phyloP scores from a whole-genome alignment of 306 rosid genomes.

The Dryas drummondii region DNA sequence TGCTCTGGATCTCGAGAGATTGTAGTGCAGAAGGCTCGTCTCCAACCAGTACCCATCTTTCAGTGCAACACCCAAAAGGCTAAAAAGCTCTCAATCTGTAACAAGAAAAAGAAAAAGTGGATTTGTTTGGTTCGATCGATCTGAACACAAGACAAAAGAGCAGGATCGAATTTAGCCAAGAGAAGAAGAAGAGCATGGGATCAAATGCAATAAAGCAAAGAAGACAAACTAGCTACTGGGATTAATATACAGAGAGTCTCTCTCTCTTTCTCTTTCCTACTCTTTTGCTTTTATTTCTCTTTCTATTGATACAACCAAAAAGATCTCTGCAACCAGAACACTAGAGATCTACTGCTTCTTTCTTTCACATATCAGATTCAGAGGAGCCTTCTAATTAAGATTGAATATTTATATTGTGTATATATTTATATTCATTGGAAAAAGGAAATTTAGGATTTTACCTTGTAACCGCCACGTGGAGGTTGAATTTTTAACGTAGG shows the following conservation, averaged over 20 bases:
- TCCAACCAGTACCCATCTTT: constrained; percentile 92
- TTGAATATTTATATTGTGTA: constrained; percentile 32
- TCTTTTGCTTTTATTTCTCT: neutral
- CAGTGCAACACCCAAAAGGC: constrained; percentile 1
- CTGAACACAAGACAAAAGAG: constrained; percentile 50
- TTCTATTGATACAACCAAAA: constrained; percentile 4
- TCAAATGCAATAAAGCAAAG: constrained; percentile 27
- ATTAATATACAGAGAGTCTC: constrained; percentile 31
- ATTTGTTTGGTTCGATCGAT: constrained; percentile 49
- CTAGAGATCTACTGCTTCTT: constrained; percentile 19
- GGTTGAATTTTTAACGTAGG: neutral
- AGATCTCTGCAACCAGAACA: constrained; percentile 1
- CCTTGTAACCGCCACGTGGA: constrained; percentile 45
- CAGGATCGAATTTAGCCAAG: constrained; percentile 24
- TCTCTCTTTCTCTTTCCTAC: constrained; percentile 15
- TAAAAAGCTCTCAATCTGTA: too few relatives aligned
- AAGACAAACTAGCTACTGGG: constrained; percentile 33
- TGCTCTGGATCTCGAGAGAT: constrained; percentile 52
- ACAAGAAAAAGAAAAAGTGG: constrained; percentile 17
- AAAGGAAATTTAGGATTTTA: constrained; percentile 17
- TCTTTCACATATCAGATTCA: constrained; percentile 24
- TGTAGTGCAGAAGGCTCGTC: constrained; percentile 86
- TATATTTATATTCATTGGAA: constrained; percentile 23
- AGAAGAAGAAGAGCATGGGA: constrained; percentile 41
- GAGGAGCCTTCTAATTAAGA: neutral